Conservation (phyloP, 164 flowering plant genomes). For the Piper longum region DNA sequence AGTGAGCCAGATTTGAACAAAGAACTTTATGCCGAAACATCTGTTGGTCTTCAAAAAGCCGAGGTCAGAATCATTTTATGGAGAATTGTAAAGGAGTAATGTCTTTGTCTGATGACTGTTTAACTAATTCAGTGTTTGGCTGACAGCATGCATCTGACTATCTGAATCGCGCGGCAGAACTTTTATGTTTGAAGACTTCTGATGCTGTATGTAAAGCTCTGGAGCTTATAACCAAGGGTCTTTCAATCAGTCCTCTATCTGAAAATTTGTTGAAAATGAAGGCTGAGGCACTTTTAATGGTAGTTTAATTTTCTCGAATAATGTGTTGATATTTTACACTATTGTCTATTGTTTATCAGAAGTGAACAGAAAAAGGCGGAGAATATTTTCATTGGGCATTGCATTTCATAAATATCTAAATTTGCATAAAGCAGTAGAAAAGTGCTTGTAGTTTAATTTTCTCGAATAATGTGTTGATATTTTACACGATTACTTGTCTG, state of each 20-base stretch:
- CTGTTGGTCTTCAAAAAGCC: slow-evolving; percentile 62
- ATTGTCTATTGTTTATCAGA: too few species aligned
- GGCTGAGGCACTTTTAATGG: slow-evolving; percentile 69
- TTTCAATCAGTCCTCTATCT: slow-evolving; percentile 52
- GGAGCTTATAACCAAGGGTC: slow-evolving; percentile 35
- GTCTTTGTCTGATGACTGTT: neutral
- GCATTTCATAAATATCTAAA: too few species aligned
- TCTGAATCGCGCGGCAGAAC: slow-evolving; percentile 29
- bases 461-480: too few species aligned
- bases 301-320: slow-evolving; percentile 10
- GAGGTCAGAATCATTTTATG: slow-evolving; percentile 34
- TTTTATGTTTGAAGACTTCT: slow-evolving; percentile 36
- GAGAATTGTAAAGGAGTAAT: neutral
- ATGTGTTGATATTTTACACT: neutral
- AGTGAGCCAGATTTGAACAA: slow-evolving; percentile 53
- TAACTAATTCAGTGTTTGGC: neutral
- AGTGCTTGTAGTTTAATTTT: too few species aligned
- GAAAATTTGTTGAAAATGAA: slow-evolving; percentile 70
- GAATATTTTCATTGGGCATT: too few species aligned
- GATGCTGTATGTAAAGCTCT: slow-evolving; percentile 41
- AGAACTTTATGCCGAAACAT: slow-evolving; percentile 57
- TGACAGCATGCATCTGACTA: slow-evolving; percentile 56
- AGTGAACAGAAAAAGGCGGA: too few species aligned
- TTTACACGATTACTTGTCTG: too few species aligned
- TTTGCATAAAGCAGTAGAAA: too few species aligned